phyloP scores from a whole-genome alignment of 192 early-diverging fungal genomes.

The Umbelopsis sp. region DNA sequence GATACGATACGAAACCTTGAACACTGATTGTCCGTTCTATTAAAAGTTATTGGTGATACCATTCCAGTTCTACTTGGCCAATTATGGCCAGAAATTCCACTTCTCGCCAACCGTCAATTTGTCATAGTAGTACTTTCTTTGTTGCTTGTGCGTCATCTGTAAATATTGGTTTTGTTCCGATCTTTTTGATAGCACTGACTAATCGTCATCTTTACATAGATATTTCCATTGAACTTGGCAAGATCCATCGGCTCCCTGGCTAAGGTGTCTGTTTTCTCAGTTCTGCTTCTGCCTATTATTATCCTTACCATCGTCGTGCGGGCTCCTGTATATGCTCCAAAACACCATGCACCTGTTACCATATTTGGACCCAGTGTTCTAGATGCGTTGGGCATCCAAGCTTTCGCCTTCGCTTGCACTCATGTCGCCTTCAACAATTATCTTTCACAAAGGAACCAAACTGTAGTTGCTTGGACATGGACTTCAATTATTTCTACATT shows the following conservation, averaged over 20 bases:
- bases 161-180: too few species aligned
- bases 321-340: conserved; percentile 51
- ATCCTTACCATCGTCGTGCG: conserved; percentile 58
- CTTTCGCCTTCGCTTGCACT: conserved; percentile 66
- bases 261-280: conserved; percentile 54
- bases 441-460: conserved; percentile 47
- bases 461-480: conserved; percentile 46
- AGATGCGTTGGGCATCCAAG: conserved; percentile 65
- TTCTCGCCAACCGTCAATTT: conserved; percentile 34
- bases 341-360: conserved; percentile 52
- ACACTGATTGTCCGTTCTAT: neutral
- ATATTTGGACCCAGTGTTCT: conserved; percentile 60
- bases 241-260: conserved; percentile 63
- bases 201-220: conserved; percentile 28
- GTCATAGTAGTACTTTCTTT: conserved; percentile 40
- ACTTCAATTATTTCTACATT: conserved; percentile 52
- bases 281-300: conserved; percentile 64
- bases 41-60: conserved; percentile 52
- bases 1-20: neutral
- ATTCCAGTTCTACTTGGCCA: conserved; percentile 44
- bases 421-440: conserved; percentile 65
- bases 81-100: conserved; percentile 31
- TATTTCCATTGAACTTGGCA: conserved; percentile 64
- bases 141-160: conserved; percentile 40
- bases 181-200: neutral